A percentile compares a stretch with the other conserved stretches of the same genome.
Evolutionary conservation across 148 eudicot genomes (phyloP).

Genomic region (Rhododendron ferrugineum): DNA sequence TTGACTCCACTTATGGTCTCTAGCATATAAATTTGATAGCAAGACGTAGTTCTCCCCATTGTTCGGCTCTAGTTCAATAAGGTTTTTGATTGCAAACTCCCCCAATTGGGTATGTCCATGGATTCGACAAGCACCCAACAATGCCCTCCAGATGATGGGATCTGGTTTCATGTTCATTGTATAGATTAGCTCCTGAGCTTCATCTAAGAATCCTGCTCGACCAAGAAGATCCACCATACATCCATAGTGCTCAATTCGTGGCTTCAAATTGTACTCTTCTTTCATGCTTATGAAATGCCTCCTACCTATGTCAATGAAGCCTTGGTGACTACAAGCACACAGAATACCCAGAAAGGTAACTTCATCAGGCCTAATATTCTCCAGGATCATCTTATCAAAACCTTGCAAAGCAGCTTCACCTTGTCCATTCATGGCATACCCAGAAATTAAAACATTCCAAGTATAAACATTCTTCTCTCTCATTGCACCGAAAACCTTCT

Average conservation of each 20-base stretch:
- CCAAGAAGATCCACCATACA: constrained; percentile 43
- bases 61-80: constrained; percentile 31
- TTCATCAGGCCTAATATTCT: constrained; percentile 18
- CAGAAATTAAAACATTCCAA: constrained; percentile 5
- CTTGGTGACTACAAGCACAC: constrained; percentile 35
- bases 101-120: constrained; percentile 16
- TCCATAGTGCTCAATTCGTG: constrained; percentile 31
- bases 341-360: constrained; percentile 37
- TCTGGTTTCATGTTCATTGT: constrained; percentile 24
- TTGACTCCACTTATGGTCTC: constrained; percentile 29
- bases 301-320: constrained; percentile 27
- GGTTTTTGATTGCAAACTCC: constrained; percentile 24
- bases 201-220: constrained; percentile 24
- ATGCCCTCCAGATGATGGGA: constrained; percentile 35
- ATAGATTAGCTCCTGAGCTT: constrained; percentile 25
- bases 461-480: constrained; percentile 7
- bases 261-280: constrained; percentile 23
- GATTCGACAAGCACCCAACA: constrained; percentile 25
- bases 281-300: constrained; percentile 32
- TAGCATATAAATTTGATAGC: constrained; percentile 25
- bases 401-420: constrained; percentile 1
- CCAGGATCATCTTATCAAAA: not conserved
- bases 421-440: constrained; percentile 5
- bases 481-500: not conserved
- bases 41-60: constrained; percentile 31